Evolutionary conservation across 2,329 filamentous ascomycete genomes (phyloP).

Genomic region (Hypocrella siamensis): DNA sequence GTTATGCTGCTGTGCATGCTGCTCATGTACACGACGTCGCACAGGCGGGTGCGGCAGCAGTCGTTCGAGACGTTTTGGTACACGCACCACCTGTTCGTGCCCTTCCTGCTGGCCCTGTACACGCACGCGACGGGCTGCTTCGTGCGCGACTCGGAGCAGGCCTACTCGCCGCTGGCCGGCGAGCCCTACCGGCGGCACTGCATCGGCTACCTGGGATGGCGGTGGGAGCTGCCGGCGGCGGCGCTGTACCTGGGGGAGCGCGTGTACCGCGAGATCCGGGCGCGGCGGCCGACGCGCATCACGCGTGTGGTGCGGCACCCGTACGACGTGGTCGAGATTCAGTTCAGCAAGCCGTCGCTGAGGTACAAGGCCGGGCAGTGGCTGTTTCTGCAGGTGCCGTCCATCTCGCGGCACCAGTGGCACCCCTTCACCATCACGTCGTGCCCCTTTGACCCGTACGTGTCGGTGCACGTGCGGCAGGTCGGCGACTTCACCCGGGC

Average conservation of each 20-base stretch:
- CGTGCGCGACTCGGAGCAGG: constrained; percentile 62
- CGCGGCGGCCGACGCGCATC: constrained; percentile 72
- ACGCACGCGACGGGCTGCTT: constrained; percentile 95
- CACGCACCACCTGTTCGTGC: constrained; percentile 95
- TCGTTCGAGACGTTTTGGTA: constrained; percentile 99
- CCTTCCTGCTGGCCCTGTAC: constrained; percentile 85
- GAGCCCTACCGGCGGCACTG: constrained; percentile 79
- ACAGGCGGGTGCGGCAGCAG: constrained; percentile 86
- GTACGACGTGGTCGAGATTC: constrained; percentile 93
- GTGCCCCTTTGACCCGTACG: constrained; percentile 87
- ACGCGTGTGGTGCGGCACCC: constrained; percentile 90
- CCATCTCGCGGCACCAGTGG: constrained; percentile 83
- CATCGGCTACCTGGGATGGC: constrained; percentile 89
- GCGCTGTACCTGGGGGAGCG: constrained; percentile 77
- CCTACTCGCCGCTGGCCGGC: constrained; percentile 73
- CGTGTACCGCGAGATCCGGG: constrained; percentile 78
- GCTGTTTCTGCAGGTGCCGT: constrained; percentile 89
- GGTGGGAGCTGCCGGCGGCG: constrained; percentile 85
- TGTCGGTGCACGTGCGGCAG: constrained; percentile 88
- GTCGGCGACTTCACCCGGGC: constrained; percentile 90
- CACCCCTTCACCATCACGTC: constrained; percentile 99
- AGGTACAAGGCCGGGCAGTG: constrained; percentile 97
- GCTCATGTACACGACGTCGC: constrained; percentile 92
- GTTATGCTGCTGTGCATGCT: constrained; percentile 99
- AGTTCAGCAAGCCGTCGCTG: constrained; percentile 93